Conservation (phyloP, 1,284 basidiomycete genomes). For the Ganoderma meredithae region DNA sequence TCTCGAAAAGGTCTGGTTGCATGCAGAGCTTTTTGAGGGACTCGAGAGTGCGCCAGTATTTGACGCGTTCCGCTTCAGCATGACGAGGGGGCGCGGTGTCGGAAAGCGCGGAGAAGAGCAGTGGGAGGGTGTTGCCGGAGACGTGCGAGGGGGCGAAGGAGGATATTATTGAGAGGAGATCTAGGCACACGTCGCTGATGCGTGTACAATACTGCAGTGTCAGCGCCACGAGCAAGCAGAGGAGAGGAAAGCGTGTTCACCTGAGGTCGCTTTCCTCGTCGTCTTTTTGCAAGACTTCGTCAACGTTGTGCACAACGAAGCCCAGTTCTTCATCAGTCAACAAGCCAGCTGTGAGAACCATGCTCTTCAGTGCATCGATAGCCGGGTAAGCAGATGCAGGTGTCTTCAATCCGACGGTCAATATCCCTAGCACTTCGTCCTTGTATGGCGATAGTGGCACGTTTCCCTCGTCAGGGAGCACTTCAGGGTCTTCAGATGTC, state of each 20-base stretch:
- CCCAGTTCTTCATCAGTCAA: constrained; percentile 78
- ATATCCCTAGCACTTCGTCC: constrained; percentile 75
- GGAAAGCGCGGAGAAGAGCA: constrained; percentile 80
- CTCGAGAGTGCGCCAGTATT: constrained; percentile 75
- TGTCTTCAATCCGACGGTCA: constrained; percentile 69
- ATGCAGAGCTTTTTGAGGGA: constrained; percentile 81
- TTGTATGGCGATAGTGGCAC: constrained; percentile 70
- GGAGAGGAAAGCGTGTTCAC: constrained; percentile 42
- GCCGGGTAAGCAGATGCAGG: constrained; percentile 64
- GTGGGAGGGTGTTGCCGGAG: constrained; percentile 80
- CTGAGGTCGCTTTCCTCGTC: constrained; percentile 63
- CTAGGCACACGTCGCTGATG: constrained; percentile 72
- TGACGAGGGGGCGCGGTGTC: constrained; percentile 66
- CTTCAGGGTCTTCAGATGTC: constrained; percentile 34
- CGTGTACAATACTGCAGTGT: not conserved
- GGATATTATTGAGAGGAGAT: constrained; percentile 75
- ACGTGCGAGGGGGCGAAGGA: constrained; percentile 71
- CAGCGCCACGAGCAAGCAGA: not conserved
- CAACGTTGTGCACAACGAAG: constrained; percentile 80
- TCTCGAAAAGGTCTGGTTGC: constrained; percentile 84
- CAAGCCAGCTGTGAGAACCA: constrained; percentile 71
- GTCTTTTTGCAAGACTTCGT: constrained; percentile 70
- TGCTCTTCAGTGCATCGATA: constrained; percentile 64
- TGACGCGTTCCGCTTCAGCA: constrained; percentile 62
- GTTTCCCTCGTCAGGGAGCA: constrained; percentile 39